These are phyloP conservation scores for Aspergillus puulaauensis DNA, from an alignment of 2,329 filamentous ascomycete genomes.

Conservation along the genomic window DNA sequence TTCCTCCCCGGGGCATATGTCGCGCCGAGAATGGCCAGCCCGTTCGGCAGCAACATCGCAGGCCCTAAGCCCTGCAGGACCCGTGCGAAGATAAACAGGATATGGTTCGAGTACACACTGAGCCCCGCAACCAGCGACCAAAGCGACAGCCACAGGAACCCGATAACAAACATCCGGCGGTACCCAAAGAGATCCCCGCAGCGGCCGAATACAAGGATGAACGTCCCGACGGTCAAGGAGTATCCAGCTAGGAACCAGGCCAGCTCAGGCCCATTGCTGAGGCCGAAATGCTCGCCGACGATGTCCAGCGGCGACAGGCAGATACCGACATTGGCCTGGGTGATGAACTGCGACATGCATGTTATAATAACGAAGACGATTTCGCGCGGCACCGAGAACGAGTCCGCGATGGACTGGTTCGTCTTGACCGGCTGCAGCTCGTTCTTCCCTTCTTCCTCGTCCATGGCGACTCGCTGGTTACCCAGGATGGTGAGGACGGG, in stretches of 20 bases:
- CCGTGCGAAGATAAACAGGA: constrained; percentile 53
- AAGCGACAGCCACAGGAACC: constrained; percentile 36
- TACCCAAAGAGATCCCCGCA: constrained; percentile 41
- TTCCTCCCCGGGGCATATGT: constrained; percentile 57
- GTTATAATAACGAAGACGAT: constrained; percentile 34
- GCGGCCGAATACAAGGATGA: constrained; percentile 40
- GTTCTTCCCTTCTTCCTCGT: neutral
- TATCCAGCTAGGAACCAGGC: constrained; percentile 61
- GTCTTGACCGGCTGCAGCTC: neutral
- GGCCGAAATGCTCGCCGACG: constrained; percentile 50
- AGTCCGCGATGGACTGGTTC: constrained; percentile 20
- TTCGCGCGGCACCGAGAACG: constrained; percentile 27
- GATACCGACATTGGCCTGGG: constrained; percentile 50
- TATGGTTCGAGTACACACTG: constrained; percentile 41
- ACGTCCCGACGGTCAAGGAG: constrained; percentile 46
- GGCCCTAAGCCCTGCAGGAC: constrained; percentile 59
- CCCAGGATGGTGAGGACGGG: no score
- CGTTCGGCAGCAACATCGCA: constrained; percentile 34
- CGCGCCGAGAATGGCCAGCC: constrained; percentile 59
- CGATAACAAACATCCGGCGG: constrained; percentile 35
- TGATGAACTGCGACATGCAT: constrained; percentile 44
- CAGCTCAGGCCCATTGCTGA: constrained; percentile 46
- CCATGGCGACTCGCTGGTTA: neutral
- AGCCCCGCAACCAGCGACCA: constrained; percentile 39
- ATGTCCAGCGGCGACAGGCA: constrained; percentile 50